phyloP scores from a whole-genome alignment of 169 alveolate genomes.

The Perkinsus chesapeaki region DNA sequence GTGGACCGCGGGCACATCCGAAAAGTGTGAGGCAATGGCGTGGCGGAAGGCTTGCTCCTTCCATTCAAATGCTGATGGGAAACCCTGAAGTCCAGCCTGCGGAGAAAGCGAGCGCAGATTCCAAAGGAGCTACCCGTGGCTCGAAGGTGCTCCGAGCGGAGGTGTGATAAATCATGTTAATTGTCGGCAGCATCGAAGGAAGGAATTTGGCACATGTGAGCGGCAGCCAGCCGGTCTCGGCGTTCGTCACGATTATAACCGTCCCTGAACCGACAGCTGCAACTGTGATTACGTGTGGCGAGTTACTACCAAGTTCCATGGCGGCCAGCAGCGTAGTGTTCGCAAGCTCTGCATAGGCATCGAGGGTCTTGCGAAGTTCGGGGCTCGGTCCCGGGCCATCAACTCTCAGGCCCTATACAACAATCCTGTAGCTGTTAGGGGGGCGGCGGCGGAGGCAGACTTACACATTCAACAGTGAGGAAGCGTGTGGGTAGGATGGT shows the following conservation, averaged over 20 bases:
- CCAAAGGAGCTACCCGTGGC: background rate
- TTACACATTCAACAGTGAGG: background rate
- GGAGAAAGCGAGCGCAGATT: background rate
- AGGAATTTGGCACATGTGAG: background rate
- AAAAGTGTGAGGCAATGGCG: background rate
- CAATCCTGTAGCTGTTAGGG: background rate
- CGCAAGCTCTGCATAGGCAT: background rate
- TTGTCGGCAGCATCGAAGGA: background rate
- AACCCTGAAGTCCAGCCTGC: background rate
- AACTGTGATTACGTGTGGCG: background rate
- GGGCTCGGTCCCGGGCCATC: background rate
- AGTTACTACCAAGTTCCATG: background rate
- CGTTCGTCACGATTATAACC: background rate
- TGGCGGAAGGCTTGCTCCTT: background rate
- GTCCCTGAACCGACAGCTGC: background rate
- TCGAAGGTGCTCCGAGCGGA: conserved; percentile 1
- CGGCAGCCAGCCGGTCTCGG: background rate
- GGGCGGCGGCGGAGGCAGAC: too few species aligned
- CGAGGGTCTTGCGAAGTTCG: background rate
- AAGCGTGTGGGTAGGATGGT: background rate
- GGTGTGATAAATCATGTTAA: background rate
- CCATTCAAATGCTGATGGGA: background rate
- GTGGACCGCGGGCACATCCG: background rate
- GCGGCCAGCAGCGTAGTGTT: background rate
- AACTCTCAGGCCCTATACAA: background rate